Evolutionary conservation across 441 rosid genomes (phyloP), one percentile per base, ranked within the genome.

Genomic region (Geranium incanum): DNA sequence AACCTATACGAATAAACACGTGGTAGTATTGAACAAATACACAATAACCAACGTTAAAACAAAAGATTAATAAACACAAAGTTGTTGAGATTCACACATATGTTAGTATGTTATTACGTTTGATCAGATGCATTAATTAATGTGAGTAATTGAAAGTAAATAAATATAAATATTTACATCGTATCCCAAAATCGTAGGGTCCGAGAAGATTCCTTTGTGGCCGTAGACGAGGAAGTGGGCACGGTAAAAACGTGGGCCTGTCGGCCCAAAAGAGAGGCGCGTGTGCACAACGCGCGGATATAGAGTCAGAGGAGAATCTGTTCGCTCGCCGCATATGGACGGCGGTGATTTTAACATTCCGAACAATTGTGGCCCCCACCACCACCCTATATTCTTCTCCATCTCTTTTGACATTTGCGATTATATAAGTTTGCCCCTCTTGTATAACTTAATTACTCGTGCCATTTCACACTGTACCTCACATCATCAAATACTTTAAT

Each of bases 211-310:
- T 45, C n/a, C 52, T 45, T 45, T 7, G 52, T 1, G 12, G n/a
- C 52, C n/a, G 52, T 13, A 45, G 52, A 13, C 12, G 52, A 11
- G 9, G 33, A 28, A 28, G 33, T 28, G 33, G 33, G 3, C 33
- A 28, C 33, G 3, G 33, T 28, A 28, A 28, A 45, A 45, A 45
- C 52, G 52, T 45, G 52, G 52, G 52, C 52, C 4, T 45, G 52
- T 45, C 52, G 52, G 52, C 52, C 52, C 52, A 45, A 45, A 45
- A 45, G 52, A 45, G 52, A 45, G 12, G 52, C 52, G 52, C 52
- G 52, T 45, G 52, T 1, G n/a, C n/a, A 9, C n/a, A 3, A 45
- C 52, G 52, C 13, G 52, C n/a, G 0, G 11, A 41, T 39, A 4
- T 5, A 39, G 43, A 39, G 8, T 39, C 9, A 6, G 13, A 1